phyloP scores from a whole-genome alignment of 768 basidiomycete species.

The Boletus subparvulus region DNA sequence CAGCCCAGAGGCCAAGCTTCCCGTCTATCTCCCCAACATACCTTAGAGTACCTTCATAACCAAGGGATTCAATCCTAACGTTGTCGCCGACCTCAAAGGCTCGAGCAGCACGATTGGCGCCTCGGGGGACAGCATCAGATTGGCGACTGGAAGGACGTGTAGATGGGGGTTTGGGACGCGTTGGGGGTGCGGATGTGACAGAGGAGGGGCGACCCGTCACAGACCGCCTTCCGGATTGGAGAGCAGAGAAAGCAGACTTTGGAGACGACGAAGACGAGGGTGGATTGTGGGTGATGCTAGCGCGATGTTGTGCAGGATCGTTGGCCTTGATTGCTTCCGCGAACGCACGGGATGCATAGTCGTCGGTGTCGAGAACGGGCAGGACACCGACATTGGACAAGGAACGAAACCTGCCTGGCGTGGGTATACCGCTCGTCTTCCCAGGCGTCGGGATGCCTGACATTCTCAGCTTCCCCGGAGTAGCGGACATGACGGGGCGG shows the following conservation, averaged over 20 bases:
- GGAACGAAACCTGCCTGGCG: conserved; percentile 70
- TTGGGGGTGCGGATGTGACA: conserved; percentile 49
- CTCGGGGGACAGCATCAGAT: conserved; percentile 55
- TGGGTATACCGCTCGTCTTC: conserved; percentile 54
- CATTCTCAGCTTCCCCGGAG: conserved; percentile 43
- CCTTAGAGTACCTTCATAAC: conserved; percentile 79
- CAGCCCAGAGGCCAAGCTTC: conserved; percentile 90
- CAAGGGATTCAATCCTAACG: conserved; percentile 84
- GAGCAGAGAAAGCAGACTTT: conserved; percentile 36
- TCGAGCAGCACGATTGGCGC: conserved; percentile 44
- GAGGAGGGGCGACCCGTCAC: conserved; percentile 62
- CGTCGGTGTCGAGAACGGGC: conserved; percentile 40
- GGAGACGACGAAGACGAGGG: conserved; percentile 51
- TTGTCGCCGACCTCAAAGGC: conserved; percentile 72
- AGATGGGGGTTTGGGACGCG: conserved; percentile 53
- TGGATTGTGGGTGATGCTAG: conserved; percentile 37
- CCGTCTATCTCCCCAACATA: conserved; percentile 87
- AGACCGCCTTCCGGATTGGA: conserved; percentile 43
- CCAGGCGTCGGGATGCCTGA: conserved; percentile 51
- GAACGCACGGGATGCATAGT: conserved; percentile 70
- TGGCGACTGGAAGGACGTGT: conserved; percentile 65
- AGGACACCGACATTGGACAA: conserved; percentile 49
- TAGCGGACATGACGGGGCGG: conserved; percentile 37
- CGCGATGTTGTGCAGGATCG: conserved; percentile 71
- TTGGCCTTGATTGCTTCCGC: conserved; percentile 79